Percentiles rank a stretch among this genome's conserved stretches.
Evolutionary conservation across 306 rosid genomes (phyloP).

Genomic region (Trifolium subterraneum): DNA sequence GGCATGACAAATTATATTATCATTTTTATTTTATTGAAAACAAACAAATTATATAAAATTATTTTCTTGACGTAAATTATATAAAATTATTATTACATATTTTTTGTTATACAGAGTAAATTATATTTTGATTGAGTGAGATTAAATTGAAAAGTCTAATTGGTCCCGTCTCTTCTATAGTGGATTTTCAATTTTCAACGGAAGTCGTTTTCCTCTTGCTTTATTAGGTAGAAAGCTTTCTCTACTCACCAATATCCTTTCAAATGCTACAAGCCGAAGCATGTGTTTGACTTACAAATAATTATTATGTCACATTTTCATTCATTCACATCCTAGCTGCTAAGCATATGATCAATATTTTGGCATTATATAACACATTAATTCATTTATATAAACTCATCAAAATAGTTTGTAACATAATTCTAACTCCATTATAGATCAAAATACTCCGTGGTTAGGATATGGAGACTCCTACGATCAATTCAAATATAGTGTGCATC

Average conservation of each 20-base stretch:
- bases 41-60: neutral
- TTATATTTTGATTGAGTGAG: conserved; percentile 28
- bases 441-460: too few species aligned
- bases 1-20: neutral
- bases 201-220: conserved; percentile 47
- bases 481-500: too few species aligned
- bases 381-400: neutral
- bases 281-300: conserved; percentile 1
- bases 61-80: too few species aligned
- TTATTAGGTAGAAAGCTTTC: conserved; percentile 41
- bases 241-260: conserved; percentile 30
- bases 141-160: conserved; percentile 38
- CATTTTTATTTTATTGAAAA: conserved; percentile 1
- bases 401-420: too few species aligned
- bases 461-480: too few species aligned
- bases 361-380: neutral
- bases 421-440: too few species aligned
- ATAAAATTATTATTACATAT: neutral
- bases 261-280: conserved; percentile 16
- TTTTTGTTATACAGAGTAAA: neutral
- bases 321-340: conserved; percentile 16
- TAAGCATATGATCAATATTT: conserved; percentile 8
- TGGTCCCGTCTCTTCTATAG: conserved; percentile 18
- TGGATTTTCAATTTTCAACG: conserved; percentile 37
- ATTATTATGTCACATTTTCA: conserved; percentile 5